Conservation (phyloP, 225 moss, liverwort and hornwort species). For the Pleurozium schreberi region DNA sequence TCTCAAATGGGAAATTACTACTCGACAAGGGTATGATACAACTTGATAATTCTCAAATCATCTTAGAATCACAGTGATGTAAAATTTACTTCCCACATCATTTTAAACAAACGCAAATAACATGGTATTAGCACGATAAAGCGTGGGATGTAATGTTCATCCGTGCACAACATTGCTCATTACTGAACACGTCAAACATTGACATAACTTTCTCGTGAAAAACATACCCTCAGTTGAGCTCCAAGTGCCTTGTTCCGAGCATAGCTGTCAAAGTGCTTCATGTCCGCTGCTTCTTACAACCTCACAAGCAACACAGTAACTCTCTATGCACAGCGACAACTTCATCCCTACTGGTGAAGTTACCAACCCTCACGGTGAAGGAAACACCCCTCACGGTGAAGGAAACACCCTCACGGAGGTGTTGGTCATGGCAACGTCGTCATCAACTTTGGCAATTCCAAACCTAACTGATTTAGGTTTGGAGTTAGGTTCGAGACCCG, state of each 20-base stretch:
- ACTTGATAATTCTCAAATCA: background rate
- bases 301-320: conserved; percentile 69
- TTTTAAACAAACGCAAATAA: background rate
- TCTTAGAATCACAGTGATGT: background rate
- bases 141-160: background rate
- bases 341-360: too few relatives aligned
- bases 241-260: conserved; percentile 92
- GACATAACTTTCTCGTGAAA: background rate
- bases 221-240: conserved; percentile 70
- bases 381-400: too few relatives aligned
- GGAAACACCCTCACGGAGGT: too few relatives aligned
- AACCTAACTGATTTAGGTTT: too few relatives aligned
- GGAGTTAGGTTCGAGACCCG: too few relatives aligned
- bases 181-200: background rate
- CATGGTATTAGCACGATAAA: background rate
- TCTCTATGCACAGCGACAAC: too few relatives aligned
- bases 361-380: too few relatives aligned
- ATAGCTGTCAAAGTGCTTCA: conserved; percentile 82
- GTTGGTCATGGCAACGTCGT: too few relatives aligned
- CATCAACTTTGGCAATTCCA: too few relatives aligned
- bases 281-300: conserved; percentile 76
- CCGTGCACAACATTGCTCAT: background rate
- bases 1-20: too few relatives aligned
- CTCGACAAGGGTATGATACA: too few relatives aligned
- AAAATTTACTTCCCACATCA: background rate